Base-by-base conservation (phyloP, 371 early-diverging fungal species). In the Mucor irregularis region DNA sequence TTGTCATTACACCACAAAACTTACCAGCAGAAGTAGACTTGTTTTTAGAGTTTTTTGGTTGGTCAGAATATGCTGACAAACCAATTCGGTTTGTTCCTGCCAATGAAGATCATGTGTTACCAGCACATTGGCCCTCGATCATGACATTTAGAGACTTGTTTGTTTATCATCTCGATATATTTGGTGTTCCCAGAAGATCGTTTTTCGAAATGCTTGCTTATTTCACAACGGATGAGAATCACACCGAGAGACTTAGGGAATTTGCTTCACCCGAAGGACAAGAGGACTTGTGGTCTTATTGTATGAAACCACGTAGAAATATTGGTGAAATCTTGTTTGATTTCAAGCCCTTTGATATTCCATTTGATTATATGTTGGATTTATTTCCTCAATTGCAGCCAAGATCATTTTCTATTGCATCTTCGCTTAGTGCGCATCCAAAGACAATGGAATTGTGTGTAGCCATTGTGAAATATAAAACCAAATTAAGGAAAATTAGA, bases 211-310 rank as follows among this genome's bases (percentile, higher is more conserved):
- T 93, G 58, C 69, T 95, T 22, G 64, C 87, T 13, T 87, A 87
- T 62, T 96, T 97, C 62, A 85, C 92, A 0, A 50, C 66, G 7
- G 84, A 90, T 57, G 77, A 78, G 21, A 64, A 84, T 37, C 91
- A 93, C 25, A 83, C 78, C 2, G 94, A 93, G 31, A 87, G 91
- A 62, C 73, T 96, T 38, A 71, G 78, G 21, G 93, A 95, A 52
- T 92, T 96, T 53, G 67, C 87, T 2, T 76, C 86, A 1, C 69
- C 93, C 0, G 87, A 81, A 48, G 97, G 96, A 4, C 91, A 90
- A 68, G 91, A 92, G 56, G 98, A 96, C 47, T 77, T 96, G 59
- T 89, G 85, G 56, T 69, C 83, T 5, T 98, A 98, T 72, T 84
- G 88, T 52, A 83, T 89, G 62, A 78, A 90, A 42, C 83, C 89